These are phyloP conservation scores for Solanum hybrid DNA, from an alignment of 305 asterid species.

Conservation along the genomic window DNA sequence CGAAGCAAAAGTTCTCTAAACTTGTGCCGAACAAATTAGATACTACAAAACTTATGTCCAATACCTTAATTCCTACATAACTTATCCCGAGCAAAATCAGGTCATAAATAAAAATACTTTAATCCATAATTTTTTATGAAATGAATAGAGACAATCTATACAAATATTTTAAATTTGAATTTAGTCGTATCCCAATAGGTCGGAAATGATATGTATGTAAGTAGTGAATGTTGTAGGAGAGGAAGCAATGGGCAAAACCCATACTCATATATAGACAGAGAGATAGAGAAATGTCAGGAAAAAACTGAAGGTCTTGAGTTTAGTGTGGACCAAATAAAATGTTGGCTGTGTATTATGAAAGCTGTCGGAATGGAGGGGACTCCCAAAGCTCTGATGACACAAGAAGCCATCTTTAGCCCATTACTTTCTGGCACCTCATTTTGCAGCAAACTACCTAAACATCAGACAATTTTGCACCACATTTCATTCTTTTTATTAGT, in stretches of 20 bases:
- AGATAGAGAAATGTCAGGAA: background rate
- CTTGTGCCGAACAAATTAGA: background rate
- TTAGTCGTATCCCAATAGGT: background rate
- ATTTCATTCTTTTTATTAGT: background rate
- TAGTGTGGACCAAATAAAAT: background rate
- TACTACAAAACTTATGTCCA: background rate
- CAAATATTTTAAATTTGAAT: background rate
- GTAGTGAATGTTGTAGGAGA: background rate
- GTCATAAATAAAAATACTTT: background rate
- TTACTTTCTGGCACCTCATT: background rate
- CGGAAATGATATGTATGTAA: background rate
- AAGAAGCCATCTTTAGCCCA: background rate
- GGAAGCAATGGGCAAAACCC: background rate
- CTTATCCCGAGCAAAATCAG: background rate
- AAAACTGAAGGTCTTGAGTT: background rate
- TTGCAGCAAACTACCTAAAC: background rate
- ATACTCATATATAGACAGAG: background rate
- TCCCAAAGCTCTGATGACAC: background rate
- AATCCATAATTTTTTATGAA: too few relatives aligned
- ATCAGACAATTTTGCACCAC: background rate
- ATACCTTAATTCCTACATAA: background rate
- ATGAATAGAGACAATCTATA: background rate
- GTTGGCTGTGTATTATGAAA: background rate
- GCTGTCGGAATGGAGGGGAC: conserved; percentile 2
- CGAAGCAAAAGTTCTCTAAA: background rate